Base-by-base conservation (phyloP, 176 grass and related monocot species). In the Raddia distichophylla region DNA sequence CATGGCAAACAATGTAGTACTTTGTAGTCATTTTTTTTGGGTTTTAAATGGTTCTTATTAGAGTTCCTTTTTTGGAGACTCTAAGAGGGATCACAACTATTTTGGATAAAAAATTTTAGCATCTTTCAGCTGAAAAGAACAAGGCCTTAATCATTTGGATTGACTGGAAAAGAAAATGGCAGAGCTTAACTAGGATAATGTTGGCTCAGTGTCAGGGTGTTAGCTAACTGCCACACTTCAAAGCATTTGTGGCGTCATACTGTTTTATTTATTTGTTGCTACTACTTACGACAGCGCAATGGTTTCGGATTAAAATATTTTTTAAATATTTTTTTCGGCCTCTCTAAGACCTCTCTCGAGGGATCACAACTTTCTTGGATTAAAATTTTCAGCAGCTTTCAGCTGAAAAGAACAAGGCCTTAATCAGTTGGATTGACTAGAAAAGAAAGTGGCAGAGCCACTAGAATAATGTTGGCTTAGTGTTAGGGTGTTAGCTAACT, bases 141-240 rank as follows among this genome's bases (percentile, higher is more conserved):
- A 27, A 27, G 27, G 27, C 27, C 27, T 75, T 73, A 14, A 33
- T 17, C 46, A 7, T 69, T 69, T 48, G 40, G 62, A 27, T 56
- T 57, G 13, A 58, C 3, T 35, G n/a, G 5, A 61, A 27, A 27
- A 27, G 27, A 27, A 72, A 66, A 15, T 13, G 55, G 52, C 11
- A 59, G 66, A 62, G 8, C 59, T 44, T 43, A 16, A 43, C 17
- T 8, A 76, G 55, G 20, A 44, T 43, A 10, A 45, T 46, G 17
- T 58, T 60, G 19, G 17, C 20, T 68, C 69, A 87, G 33, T 64
- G 55, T 27, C 27, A 27, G 27, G 27, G 27, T 27, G 27, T 55
- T 82, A 77, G 70, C 54, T 73, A 59, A 47, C 15, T 18, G 35
- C 27, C 43, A 42, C 52, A 67, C 42, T 64, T 80, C 48, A 73